Evolutionary conservation across 1,284 basidiomycete species (phyloP), one percentile per base, ranked within the genome.

Genomic region (Austroboletus novae-zelandiae): DNA sequence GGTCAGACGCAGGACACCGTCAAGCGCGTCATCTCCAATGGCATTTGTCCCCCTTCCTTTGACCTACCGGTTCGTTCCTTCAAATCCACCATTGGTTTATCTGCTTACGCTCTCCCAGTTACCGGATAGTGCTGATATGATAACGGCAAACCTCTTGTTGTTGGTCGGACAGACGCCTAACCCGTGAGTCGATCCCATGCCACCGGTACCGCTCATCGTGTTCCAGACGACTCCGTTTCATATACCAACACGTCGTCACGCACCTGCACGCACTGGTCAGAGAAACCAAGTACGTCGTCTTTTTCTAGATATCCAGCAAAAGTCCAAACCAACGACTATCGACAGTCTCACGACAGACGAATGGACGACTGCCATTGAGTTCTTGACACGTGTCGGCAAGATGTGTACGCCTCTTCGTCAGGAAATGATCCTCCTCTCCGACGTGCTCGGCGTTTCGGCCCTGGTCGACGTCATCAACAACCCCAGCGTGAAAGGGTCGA

Each of bases 381-480:
- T 92, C 71, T 72, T 94, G 57, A 93, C 89, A 1, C 73, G 74
- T 15, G 80, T 78, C 0, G 90, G 91, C 9, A 76, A 92, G 70
- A 89, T 69, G 53, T 89, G 84, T 68, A 82, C 83, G 0, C 78
- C 82, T 27, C 66, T 88, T 43, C 83, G 89, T 31, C 89, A 91
- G 72, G 91, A 94, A 64, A 89, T 89, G 64, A 91, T 93, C 60
- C 79, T 93, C 4, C 75, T 94, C 13, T 91, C 89, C 1, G 91
- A 93, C 64, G 75, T 82, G 0, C 71, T 94, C 2, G 91, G 91
- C 9, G 78, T 91, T 2, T 91, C 89, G 0, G 80, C 86, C 0
- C 74, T 94, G 47, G 85, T 94, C 8, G 89, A 93, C 59, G 71
- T 80, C 10, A 67, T 91, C 58, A 92, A 91, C 71, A 86, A 93